These are phyloP conservation scores for Skeletonema tropicum DNA, from an alignment of 108 stramenopile species.

Conservation along the genomic window DNA sequence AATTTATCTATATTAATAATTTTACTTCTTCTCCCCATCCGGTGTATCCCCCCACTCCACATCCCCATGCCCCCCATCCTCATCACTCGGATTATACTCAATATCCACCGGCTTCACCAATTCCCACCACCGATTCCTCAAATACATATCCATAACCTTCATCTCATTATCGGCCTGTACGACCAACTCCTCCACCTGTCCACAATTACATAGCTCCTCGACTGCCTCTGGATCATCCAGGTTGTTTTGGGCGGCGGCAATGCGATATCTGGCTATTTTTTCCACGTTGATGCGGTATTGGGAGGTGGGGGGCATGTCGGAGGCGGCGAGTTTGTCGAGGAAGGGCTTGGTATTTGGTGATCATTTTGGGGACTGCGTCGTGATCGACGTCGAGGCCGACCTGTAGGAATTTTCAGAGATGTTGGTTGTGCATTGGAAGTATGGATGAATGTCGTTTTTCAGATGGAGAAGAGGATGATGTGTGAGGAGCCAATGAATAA, in stretches of 20 bases:
- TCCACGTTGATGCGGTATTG: conserved; percentile 87
- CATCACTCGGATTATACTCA: conserved; percentile 64
- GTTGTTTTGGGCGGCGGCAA: conserved; percentile 69
- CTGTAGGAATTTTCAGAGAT: conserved; percentile 32
- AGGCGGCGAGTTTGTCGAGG: conserved; percentile 80
- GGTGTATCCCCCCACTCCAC: conserved; percentile 54
- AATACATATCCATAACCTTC: conserved; percentile 88
- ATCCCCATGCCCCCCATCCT: conserved; percentile 54
- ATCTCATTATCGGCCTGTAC: conserved; percentile 92
- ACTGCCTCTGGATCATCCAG: conserved; percentile 87
- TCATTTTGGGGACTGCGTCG: conserved; percentile 84
- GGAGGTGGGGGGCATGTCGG: conserved; percentile 85
- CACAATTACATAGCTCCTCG: conserved; percentile 85
- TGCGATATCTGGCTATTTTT: conserved; percentile 78
- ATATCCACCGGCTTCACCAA: conserved; percentile 56
- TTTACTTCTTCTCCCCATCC: conserved; percentile 32
- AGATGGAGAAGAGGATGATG: neutral
- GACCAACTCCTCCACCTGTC: conserved; percentile 93
- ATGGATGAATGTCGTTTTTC: neutral
- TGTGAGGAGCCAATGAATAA: neutral
- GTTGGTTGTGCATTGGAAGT: neutral
- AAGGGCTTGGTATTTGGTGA: conserved; percentile 84
- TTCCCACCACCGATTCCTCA: conserved; percentile 84
- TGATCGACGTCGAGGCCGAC: conserved; percentile 87
- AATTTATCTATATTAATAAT: neutral